A percentile compares a stretch with the other conserved stretches of the same genome.
Evolutionary conservation across 2,329 filamentous ascomycete species (phyloP).

Genomic region (Periconia digitata): DNA sequence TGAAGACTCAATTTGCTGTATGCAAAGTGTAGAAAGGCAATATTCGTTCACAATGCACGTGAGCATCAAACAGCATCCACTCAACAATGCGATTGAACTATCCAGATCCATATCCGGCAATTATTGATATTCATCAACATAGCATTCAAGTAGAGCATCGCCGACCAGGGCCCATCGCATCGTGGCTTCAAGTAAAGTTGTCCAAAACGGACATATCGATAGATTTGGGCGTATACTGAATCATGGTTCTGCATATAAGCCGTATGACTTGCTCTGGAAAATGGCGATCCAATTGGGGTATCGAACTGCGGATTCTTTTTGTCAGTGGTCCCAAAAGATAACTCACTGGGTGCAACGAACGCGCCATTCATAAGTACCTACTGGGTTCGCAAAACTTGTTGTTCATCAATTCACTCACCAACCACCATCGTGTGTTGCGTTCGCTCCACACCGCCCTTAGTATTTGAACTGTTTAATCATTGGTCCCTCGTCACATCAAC

Average conservation of each 20-base stretch:
- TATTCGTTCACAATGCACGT: no score
- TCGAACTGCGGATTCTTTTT: neutral
- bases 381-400: no score
- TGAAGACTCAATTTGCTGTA: neutral
- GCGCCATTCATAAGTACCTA: no score
- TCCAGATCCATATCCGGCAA: neutral
- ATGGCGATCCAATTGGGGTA: no score
- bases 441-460: no score
- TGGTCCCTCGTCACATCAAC: no score
- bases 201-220: neutral
- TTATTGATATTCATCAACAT: neutral
- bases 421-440: no score
- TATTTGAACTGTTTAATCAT: no score
- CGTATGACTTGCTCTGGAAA: no score
- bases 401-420: no score
- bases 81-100: neutral
- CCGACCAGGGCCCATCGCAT: neutral
- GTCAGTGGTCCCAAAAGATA: neutral
- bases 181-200: neutral
- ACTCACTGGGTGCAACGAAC: no score
- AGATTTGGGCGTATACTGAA: neutral
- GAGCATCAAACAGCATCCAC: no score
- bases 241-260: neutral
- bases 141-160: neutral
- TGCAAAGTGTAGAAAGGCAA: neutral